Base-by-base conservation (phyloP, 768 basidiomycete genomes). In the Boletus subcaerulescens region DNA sequence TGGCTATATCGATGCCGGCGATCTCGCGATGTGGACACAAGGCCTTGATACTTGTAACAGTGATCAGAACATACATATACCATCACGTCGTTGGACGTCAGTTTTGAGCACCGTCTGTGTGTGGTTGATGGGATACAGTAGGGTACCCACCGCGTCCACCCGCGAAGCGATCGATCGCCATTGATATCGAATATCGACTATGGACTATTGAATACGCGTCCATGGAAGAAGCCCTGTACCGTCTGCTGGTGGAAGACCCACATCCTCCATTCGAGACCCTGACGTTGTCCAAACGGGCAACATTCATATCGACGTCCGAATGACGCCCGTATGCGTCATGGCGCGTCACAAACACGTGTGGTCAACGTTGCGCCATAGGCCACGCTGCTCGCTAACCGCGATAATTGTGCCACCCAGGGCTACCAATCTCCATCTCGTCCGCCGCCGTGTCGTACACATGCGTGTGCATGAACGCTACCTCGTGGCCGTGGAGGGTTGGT, bases 321-420 rank as follows among this genome's bases (percentile, higher is more conserved):
- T 32, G 49, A 45, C 43, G 4, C 17, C 29, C 31, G 5, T 18
- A 29, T 45, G n/a, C 50, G 48, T 52, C 48, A 36, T 33, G 39
- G 33, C 57, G 50, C 51, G 52, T 61, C 58, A 46, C n/a, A 17
- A 48, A 62, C 59, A 60, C 59, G 59, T 62, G 59, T 60, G 29
- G 20, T 50, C 54, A 60, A 58, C 59, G 60, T 62, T 50, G 60
- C 9, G 13, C 14, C 35, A 14, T 1, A 36, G 35, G 15, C 15
- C 35, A 17, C 15, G 13, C 13, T 36, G 35, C 35, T 12, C 15
- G 35, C 35, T 12, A 13, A 36, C 35, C 8, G 29, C 29, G 29
- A 29, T 29, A 24, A 24, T 1, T 32, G n/a, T 11, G 15, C 52
- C 24, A 43, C 14, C 31, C 32, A 39, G 24, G 24, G 31, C 20